Conservation (phyloP, 2,329 filamentous ascomycete genomes). For the Phaeosphaeria sp. region DNA sequence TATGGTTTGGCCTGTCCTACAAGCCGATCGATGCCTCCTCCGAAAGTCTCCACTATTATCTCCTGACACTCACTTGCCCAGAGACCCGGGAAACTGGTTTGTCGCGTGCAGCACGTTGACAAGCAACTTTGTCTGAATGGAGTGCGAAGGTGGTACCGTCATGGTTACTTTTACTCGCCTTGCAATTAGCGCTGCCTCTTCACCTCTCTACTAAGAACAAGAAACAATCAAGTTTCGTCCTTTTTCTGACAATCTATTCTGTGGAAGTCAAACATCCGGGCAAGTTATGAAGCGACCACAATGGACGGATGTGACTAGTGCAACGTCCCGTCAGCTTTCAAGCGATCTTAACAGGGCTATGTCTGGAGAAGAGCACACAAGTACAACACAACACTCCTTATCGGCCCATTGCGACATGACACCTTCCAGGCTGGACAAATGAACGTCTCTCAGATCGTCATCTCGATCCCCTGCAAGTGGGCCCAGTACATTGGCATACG, state of each 20-base stretch:
- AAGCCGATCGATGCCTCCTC: conserved; percentile 1
- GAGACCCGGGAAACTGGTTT: background rate
- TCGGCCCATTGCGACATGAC: background rate
- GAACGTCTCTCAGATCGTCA: background rate
- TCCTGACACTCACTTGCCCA: background rate
- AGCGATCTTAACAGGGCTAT: background rate
- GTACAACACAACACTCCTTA: background rate
- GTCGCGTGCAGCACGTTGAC: background rate
- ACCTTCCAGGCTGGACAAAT: background rate
- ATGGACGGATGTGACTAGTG: background rate
- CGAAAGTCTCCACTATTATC: background rate
- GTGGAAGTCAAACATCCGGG: background rate
- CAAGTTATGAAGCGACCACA: background rate
- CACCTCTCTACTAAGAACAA: background rate
- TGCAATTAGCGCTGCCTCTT: background rate
- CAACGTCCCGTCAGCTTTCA: background rate
- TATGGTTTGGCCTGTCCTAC: background rate
- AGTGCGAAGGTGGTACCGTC: background rate
- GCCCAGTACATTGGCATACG: conserved; percentile 4
- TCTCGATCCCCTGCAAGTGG: conserved; percentile 3
- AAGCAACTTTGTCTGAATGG: background rate
- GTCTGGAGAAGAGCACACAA: background rate
- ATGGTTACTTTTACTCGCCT: background rate
- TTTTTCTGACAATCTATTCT: background rate
- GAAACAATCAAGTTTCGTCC: background rate